A percentile compares a stretch with the other conserved stretches of the same genome.
These are phyloP conservation scores for Eutrema salsugineum DNA, from an alignment of 441 rosid species.

Conservation along the genomic window DNA sequence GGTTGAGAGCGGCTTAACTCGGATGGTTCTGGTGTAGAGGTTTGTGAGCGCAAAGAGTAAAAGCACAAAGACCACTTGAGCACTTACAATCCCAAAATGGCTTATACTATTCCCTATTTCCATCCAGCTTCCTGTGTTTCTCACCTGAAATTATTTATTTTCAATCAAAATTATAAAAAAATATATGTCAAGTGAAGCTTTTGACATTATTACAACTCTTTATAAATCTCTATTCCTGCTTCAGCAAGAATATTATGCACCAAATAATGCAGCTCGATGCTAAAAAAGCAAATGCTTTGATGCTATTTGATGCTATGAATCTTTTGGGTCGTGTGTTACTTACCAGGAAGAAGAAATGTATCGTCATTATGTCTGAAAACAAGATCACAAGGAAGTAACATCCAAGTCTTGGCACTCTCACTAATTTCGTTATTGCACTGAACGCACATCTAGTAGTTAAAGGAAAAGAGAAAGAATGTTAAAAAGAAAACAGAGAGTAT, in stretches of 20 bases:
- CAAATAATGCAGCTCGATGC: not conserved
- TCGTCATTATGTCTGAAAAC: conserved; percentile 92
- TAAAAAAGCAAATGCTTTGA: not conserved
- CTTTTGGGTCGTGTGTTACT: not conserved
- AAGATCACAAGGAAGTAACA: conserved; percentile 93
- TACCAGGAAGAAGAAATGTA: conserved; percentile 98
- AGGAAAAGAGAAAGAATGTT: not conserved
- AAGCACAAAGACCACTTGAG: conserved; percentile 92
- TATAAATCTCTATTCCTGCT: not conserved
- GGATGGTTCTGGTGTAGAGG: conserved; percentile 74
- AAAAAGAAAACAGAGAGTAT: not conserved
- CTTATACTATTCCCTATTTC: conserved; percentile 96
- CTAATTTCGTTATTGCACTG: conserved; percentile 87
- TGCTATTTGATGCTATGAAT: not conserved
- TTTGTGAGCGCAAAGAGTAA: conserved; percentile 84
- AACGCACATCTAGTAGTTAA: conserved; percentile 57
- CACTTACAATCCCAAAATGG: conserved; percentile 95
- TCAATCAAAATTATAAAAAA: not conserved
- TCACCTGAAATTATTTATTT: conserved; percentile 44
- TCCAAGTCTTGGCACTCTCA: conserved; percentile 74
- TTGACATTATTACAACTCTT: not conserved
- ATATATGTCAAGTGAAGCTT: not conserved
- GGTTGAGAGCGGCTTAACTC: conserved; percentile 35
- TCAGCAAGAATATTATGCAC: not conserved
- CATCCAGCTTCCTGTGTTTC: conserved; percentile 98